Conservation (phyloP, 2,329 filamentous ascomycete genomes). For the Pestalotiopsis sp. region DNA sequence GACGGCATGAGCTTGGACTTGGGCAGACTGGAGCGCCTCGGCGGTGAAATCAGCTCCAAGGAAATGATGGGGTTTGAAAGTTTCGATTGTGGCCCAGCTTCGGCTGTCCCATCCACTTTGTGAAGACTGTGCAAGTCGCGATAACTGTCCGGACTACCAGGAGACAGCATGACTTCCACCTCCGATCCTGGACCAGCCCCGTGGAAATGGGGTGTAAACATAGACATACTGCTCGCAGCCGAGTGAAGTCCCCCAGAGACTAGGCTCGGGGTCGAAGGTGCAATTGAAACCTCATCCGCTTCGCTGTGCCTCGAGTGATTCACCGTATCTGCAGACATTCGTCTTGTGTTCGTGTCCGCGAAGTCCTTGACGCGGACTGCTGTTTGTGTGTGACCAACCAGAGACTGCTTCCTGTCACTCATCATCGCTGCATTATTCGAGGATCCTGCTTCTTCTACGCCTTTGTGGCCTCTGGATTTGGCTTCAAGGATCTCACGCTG, state of each 20-base stretch:
- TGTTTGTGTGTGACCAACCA: background rate
- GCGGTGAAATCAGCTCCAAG: background rate
- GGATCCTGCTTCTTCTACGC: background rate
- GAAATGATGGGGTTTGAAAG: background rate
- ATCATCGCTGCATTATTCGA: background rate
- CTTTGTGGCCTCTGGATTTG: background rate
- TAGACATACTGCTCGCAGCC: conserved; percentile 27
- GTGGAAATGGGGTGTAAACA: conserved; percentile 30
- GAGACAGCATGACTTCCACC: conserved; percentile 3
- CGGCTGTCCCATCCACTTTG: background rate
- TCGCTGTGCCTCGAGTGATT: background rate
- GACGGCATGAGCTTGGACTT: conserved; percentile 3
- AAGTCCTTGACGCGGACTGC: background rate
- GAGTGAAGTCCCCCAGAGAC: conserved; percentile 27
- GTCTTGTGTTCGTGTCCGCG: background rate
- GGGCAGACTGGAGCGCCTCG: background rate
- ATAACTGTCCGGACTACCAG: conserved; percentile 4
- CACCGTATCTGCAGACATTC: background rate
- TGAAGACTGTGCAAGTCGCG: conserved; percentile 5
- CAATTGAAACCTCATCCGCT: conserved; percentile 17
- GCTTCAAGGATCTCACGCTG: background rate
- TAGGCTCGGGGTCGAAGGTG: conserved; percentile 31
- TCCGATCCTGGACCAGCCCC: conserved; percentile 14
- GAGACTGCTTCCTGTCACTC: background rate
- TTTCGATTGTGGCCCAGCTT: conserved; percentile 7